These are phyloP conservation scores for Ophiocordyceps polyrhachis-furcata DNA, from an alignment of 2,329 filamentous ascomycete species.

Conservation along the genomic window DNA sequence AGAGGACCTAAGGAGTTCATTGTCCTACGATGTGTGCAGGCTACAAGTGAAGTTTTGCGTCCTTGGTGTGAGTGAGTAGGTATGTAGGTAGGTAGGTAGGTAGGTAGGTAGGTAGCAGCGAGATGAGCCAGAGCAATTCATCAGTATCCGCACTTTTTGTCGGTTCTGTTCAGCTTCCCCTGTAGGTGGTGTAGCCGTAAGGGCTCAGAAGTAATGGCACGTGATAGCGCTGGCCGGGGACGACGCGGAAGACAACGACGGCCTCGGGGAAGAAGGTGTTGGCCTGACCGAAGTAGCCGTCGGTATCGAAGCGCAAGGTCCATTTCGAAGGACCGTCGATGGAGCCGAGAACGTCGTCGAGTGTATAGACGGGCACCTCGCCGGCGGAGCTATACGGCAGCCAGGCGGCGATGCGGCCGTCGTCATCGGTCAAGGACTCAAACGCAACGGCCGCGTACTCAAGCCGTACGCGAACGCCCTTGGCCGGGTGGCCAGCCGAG, in stretches of 20 bases:
- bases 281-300: conserved; percentile 47
- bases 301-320: conserved; percentile 56
- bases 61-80: neutral
- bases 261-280: conserved; percentile 44
- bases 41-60: neutral
- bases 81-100: neutral
- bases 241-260: conserved; percentile 32
- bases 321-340: conserved; percentile 32
- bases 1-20: neutral
- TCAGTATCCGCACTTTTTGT: neutral
- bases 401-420: conserved; percentile 59
- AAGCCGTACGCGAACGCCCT: conserved; percentile 47
- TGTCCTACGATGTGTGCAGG: conserved; percentile 4
- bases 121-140: neutral
- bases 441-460: conserved; percentile 32
- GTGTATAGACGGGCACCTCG: conserved; percentile 37
- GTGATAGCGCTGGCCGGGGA: conserved; percentile 51
- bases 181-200: conserved; percentile 67
- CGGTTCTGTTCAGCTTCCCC: conserved; percentile 40
- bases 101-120: neutral
- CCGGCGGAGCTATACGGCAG: conserved; percentile 32
- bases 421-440: conserved; percentile 51
- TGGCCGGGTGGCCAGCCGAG: conserved; percentile 49
- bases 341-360: conserved; percentile 34
- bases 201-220: conserved; percentile 61